A percentile compares a stretch with the other conserved stretches of the same genome.
Evolutionary conservation across 192 early-diverging fungal species (phyloP).

Genomic region (Polychytrium aggregatum): DNA sequence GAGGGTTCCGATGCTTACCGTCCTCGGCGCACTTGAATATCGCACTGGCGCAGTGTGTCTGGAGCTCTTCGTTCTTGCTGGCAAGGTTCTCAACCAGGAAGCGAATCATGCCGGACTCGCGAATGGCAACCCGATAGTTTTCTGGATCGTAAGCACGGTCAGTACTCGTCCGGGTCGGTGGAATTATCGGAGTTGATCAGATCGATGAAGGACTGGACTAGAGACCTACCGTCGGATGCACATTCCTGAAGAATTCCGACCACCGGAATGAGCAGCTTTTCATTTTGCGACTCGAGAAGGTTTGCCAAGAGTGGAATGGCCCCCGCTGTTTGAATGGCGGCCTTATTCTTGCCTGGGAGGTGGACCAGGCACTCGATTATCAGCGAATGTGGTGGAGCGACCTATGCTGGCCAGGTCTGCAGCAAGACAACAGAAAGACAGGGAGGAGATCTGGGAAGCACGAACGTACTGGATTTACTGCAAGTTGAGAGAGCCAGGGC

Average conservation of each 20-base stretch:
- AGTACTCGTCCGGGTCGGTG: too few species aligned
- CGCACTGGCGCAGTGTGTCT: conserved; percentile 49
- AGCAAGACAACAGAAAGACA: too few species aligned
- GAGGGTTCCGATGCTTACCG: too few species aligned
- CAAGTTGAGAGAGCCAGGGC: conserved; percentile 47
- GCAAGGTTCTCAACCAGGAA: conserved; percentile 53
- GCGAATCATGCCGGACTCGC: conserved; percentile 45
- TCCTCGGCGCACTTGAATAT: conserved; percentile 62
- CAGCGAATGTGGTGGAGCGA: too few species aligned
- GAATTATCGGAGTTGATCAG: too few species aligned
- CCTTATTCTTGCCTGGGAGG: conserved; percentile 39
- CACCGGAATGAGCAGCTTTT: conserved; percentile 47
- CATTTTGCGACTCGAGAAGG: conserved; percentile 42
- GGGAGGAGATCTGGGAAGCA: too few species aligned
- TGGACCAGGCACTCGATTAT: not conserved
- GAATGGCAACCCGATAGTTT: conserved; percentile 43
- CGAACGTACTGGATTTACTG: conserved; percentile 37
- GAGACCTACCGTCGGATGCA: conserved; percentile 36
- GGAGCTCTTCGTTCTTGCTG: conserved; percentile 45
- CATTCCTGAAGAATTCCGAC: conserved; percentile 54
- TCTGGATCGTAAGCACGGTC: too few species aligned
- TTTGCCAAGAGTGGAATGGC: conserved; percentile 48
- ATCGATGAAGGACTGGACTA: too few species aligned
- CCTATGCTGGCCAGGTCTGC: too few species aligned
- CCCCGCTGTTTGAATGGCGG: conserved; percentile 47